phyloP scores from a whole-genome alignment of 2,329 filamentous ascomycete genomes.

The Fusarium napiforme region DNA sequence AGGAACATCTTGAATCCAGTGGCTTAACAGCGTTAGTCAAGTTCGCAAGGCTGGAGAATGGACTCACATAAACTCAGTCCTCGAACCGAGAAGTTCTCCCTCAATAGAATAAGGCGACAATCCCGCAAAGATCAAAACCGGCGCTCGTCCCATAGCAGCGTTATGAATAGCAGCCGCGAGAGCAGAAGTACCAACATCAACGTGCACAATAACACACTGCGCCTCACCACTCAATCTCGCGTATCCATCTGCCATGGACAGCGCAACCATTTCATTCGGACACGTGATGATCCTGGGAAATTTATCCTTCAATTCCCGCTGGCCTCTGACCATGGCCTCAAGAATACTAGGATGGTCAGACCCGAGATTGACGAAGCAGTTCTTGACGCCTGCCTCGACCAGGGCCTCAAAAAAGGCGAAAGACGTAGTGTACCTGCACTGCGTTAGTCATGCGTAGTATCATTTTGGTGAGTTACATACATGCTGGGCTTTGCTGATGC shows the following conservation, averaged over 20 bases:
- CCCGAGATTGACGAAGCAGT: conserved; percentile 65
- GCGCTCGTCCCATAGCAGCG: conserved; percentile 43
- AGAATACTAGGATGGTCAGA: conserved; percentile 56
- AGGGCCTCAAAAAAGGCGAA: conserved; percentile 25
- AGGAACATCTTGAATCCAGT: conserved; percentile 32
- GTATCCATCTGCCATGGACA: conserved; percentile 39
- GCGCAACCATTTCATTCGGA: conserved; percentile 47
- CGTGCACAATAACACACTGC: conserved; percentile 44
- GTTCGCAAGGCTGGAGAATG: accelerated
- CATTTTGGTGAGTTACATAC: accelerated
- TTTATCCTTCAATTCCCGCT: conserved; percentile 25
- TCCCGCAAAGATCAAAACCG: conserved; percentile 57
- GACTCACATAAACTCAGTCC: conserved; percentile 25
- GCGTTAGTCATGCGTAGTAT: not conserved
- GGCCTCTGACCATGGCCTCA: conserved; percentile 42
- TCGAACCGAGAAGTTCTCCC: conserved; percentile 20
- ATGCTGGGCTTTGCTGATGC: not conserved
- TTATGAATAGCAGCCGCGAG: conserved; percentile 45
- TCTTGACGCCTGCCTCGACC: conserved; percentile 55
- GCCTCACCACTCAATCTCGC: conserved; percentile 45
- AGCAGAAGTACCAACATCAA: conserved; percentile 45
- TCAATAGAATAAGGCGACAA: conserved; percentile 57
- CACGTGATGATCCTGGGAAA: conserved; percentile 43
- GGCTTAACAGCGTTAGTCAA: not conserved
- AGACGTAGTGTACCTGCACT: conserved; percentile 6